phyloP scores from a whole-genome alignment of 2,329 filamentous ascomycete genomes.

The Calonectria pteridis region DNA sequence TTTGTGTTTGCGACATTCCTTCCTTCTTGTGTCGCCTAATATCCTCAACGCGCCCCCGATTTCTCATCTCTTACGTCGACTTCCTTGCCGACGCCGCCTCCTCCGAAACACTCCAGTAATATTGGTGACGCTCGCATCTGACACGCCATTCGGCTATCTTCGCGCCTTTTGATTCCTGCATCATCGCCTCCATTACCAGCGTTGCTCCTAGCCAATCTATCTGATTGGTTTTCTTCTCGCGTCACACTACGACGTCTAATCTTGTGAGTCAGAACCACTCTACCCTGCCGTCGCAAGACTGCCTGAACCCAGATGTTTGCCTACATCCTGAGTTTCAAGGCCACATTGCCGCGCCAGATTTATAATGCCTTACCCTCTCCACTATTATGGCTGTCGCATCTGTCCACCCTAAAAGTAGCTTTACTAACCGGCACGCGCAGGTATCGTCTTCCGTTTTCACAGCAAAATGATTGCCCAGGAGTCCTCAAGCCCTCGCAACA shows the following conservation, averaged over 20 bases:
- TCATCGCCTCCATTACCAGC: slow-evolving; percentile 29
- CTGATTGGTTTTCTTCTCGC: slow-evolving; percentile 32
- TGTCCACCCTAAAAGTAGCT: neutral
- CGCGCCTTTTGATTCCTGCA: slow-evolving; percentile 37
- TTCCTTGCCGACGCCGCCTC: slow-evolving; percentile 41
- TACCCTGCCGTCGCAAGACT: slow-evolving; percentile 28
- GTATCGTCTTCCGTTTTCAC: slow-evolving; percentile 31
- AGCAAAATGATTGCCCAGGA: slow-evolving; percentile 53
- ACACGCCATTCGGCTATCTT: slow-evolving; percentile 49
- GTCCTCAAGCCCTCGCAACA: slow-evolving; percentile 54
- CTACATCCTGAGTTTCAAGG: neutral
- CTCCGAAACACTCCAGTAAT: slow-evolving; percentile 50
- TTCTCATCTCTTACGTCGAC: slow-evolving; percentile 41
- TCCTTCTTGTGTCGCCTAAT: slow-evolving; percentile 49
- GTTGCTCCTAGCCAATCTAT: slow-evolving; percentile 36
- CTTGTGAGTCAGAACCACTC: slow-evolving; percentile 52
- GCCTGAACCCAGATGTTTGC: slow-evolving; percentile 19
- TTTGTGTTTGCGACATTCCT: slow-evolving; percentile 46
- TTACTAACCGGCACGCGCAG: slow-evolving; percentile 32
- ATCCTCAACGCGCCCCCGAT: slow-evolving; percentile 48
- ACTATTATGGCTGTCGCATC: neutral
- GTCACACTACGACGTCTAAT: slow-evolving; percentile 47
- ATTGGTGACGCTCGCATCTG: slow-evolving; percentile 52
- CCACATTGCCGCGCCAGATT: neutral
- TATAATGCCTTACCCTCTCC: slow-evolving; percentile 14